Evolutionary conservation across 352 stramenopile genomes (phyloP), one percentile per base, ranked within the genome.

Genomic region (Nannochloropsis limnetica): DNA sequence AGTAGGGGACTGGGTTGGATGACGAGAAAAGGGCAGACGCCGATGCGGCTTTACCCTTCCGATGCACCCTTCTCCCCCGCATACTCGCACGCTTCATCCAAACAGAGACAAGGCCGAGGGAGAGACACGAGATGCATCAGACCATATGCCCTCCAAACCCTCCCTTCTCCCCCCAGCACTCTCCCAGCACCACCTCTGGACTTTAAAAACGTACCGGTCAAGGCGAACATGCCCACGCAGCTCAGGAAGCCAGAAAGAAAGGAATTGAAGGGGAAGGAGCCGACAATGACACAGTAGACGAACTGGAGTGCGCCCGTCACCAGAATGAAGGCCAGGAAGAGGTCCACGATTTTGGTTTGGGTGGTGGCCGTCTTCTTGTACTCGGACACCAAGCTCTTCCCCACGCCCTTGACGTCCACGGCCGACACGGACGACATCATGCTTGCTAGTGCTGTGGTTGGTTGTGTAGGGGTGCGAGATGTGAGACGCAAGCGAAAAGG

Each of bases 251-350:
- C 91, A 20, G 92, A 92, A 44, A 96, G 88, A 86, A 96, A 96
- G 84, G 92, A 96, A 87, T 96, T 96, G 88, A 96, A 96, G 27
- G 92, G 92, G 87, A 95, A 96, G 37, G 87, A 95, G 80, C 92
- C 92, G 15, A 96, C 92, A 68, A 95, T 86, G 81, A 89, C 80
- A 87, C 91, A 95, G 90, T 96, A 96, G 85, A 95, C 88, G 90
- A 95, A 94, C 89, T 96, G 91, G 81, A 94, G 90, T 79, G 93
- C 88, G 80, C 91, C 92, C 80, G 92, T 95, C 28, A 89, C 88
- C 81, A 95, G 85, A 80, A 94, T 90, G 86, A 95, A 96, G 81
- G 89, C 91, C 22, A 96, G 90, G 85, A 95, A 96, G 79, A 91
- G 90, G 86, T 96, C 92, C 83, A 96, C 93, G 54, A 96, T 79